Base-by-base conservation (phyloP, 805 yeast genomes). In the Zygoascus biomembranicola region DNA sequence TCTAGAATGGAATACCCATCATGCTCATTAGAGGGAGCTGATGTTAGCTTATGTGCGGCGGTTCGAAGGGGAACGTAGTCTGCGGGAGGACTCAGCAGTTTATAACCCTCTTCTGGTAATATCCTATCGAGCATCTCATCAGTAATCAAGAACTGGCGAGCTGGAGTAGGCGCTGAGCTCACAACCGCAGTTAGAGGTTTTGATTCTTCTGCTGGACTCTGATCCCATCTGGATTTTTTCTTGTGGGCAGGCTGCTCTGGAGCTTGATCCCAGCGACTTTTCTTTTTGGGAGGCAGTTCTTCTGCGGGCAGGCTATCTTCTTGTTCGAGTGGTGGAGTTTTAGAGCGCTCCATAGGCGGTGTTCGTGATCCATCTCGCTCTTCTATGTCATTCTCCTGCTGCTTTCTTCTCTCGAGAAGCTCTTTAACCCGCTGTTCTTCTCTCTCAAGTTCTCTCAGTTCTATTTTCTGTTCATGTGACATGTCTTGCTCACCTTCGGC, bases 1-100 rank as follows among this genome's bases (percentile, higher is more conserved):
- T 80, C 82, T 0, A 87, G 87, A 32, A 82, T 75, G 57, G 72
- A 67, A 57, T 78, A 84, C 0, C 77, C 71, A 18, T 63, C 68
- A 19, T 59, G 63, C 2, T 65, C 57, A 14, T 49, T 52, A 13
- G 51, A 57, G 9, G 58, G 54, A 14, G 59, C 54, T 9, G 57
- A 50, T 61, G 2, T 54, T 42, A 69, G 57, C 57, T 76, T 78
- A 0, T 77, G 75, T 0, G 68, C 65, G n/a, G 46, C 57, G 2
- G 67, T 64, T 43, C 61, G 53, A 37, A 64, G 52, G 1, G 75
- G 81, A n/a, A 61, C 61, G 57, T 73, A 79, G 19, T 67, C 71
- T 10, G 63, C 62, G 3, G 87, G 86, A 2, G 73, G 74, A 2
- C 69, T 71, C 13, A 75, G 63, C 18, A 71, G 61, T 28, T 53